Base-by-base conservation (phyloP, 2,329 filamentous ascomycete genomes). In the Colletotrichum navitas region DNA sequence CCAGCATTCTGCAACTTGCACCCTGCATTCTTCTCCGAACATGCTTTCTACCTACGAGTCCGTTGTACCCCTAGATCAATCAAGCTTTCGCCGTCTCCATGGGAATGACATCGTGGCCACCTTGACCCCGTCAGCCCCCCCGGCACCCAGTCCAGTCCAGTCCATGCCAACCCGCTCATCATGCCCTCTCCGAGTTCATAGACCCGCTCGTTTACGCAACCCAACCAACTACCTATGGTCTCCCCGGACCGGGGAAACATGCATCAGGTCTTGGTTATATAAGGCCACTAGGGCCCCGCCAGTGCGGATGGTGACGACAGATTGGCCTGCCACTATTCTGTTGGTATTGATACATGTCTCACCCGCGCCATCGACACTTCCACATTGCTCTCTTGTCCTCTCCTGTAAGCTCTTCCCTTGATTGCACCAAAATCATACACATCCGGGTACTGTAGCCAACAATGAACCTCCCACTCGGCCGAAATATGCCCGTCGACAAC, bases 41-140 rank as follows among this genome's bases (percentile, higher is more conserved):
- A n/a, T n/a, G n/a, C n/a, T n/a, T n/a, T n/a, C n/a, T n/a, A n/a
- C 10, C 39, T 41, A 16, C 39, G 14, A 41, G 18, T 16, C 14
- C 39, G 14, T 14, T 14, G 14, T 14, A 14, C 21, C 8, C 6
- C 43, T 2, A 45, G 7, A 18, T 45, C 18, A 45, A n/a, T 68
- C 59, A 71, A 71, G 68, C 68, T 68, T 71, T 64, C 29, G 29
- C 59, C 65, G 32, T 59, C 68, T 32, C 68, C 68, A 47, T 63
- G 24, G 59, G 43, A 59, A 71, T 71, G 65, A 71, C 68, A 71
- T 71, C 43, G 68, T 49, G 41, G 45, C 59, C 68, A 18, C 56
- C 68, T 64, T 71, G 68, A 65, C 59, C 59, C 59, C 68, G 51
- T 68, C 65, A 68, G 7, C 32, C 65, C 65, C 65, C 51, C 68